Percentiles rank a stretch among this genome's conserved stretches.
phyloP scores from a whole-genome alignment of 2,329 filamentous ascomycete species.

The Talaromyces islandicus region DNA sequence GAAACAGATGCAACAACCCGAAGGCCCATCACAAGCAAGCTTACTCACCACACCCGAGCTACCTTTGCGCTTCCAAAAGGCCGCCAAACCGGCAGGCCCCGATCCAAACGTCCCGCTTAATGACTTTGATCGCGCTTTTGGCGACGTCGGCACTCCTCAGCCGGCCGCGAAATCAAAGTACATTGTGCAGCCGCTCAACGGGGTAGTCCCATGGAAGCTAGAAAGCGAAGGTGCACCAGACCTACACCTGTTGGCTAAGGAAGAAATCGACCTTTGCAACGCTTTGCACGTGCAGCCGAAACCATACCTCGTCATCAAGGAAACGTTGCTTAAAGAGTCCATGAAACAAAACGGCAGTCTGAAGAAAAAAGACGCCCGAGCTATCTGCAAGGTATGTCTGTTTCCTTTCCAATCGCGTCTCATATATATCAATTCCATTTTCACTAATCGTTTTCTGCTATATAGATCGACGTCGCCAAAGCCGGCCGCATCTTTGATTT shows the following conservation, averaged over 20 bases:
- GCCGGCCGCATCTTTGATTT: constrained; percentile 87
- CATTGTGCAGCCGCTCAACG: constrained; percentile 44
- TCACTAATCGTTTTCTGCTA: background rate
- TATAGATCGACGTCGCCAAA: constrained; percentile 73
- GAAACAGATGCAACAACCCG: constrained; percentile 62
- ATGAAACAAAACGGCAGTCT: constrained; percentile 80
- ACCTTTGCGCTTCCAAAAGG: constrained; percentile 53
- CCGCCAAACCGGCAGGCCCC: constrained; percentile 22
- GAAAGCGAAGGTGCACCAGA: constrained; percentile 70
- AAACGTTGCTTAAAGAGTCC: constrained; percentile 83
- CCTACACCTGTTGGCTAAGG: constrained; percentile 74
- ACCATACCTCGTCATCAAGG: constrained; percentile 91
- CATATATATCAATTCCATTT: background rate
- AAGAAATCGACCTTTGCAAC: constrained; percentile 82
- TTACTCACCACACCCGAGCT: constrained; percentile 75
- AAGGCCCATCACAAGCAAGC: constrained; percentile 68
- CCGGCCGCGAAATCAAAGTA: constrained; percentile 44
- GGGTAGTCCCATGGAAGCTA: constrained; percentile 52
- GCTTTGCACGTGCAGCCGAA: constrained; percentile 82
- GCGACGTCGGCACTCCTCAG: constrained; percentile 19
- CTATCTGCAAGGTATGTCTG: constrained; percentile 60
- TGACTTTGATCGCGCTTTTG: constrained; percentile 48
- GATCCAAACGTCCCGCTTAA: constrained; percentile 36
- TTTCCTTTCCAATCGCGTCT: background rate
- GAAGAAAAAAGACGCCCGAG: constrained; percentile 90